These are phyloP conservation scores for Penicillium expansum DNA, from an alignment of 2,329 filamentous ascomycete species.

Conservation along the genomic window DNA sequence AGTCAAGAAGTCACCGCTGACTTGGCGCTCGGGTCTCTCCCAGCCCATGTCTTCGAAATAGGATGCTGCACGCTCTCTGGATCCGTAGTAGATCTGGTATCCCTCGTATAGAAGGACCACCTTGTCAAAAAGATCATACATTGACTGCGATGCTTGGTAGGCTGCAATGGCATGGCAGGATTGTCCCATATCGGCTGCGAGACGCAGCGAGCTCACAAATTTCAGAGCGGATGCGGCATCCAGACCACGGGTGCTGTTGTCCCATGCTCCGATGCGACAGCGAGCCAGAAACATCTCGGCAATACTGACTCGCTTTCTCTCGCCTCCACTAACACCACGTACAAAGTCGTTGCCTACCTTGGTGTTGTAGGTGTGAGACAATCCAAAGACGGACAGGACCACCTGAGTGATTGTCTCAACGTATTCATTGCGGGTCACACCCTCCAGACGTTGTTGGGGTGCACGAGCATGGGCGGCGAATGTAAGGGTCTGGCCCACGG, in stretches of 20 bases:
- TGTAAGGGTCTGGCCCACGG: slow-evolving; percentile 70
- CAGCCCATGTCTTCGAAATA: slow-evolving; percentile 70
- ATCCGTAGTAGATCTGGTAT: slow-evolving; percentile 70
- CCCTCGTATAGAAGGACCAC: slow-evolving; percentile 68
- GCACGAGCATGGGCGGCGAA: slow-evolving; percentile 66
- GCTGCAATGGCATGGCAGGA: slow-evolving; percentile 51
- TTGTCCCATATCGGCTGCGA: slow-evolving; percentile 45
- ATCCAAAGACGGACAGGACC: slow-evolving; percentile 37
- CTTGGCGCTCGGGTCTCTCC: slow-evolving; percentile 62
- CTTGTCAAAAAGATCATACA: slow-evolving; percentile 62
- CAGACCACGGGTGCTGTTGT: slow-evolving; percentile 46
- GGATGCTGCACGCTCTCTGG: slow-evolving; percentile 53
- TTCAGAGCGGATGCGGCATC: slow-evolving; percentile 53
- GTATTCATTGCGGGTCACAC: slow-evolving; percentile 32
- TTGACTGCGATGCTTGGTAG: slow-evolving; percentile 50
- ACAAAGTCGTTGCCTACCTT: slow-evolving; percentile 52
- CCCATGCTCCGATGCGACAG: slow-evolving; percentile 42
- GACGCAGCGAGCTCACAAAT: slow-evolving; percentile 50
- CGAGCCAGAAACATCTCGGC: slow-evolving; percentile 49
- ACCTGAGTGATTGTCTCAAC: slow-evolving; percentile 43
- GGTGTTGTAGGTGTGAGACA: slow-evolving; percentile 47
- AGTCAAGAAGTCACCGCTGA: slow-evolving; percentile 66
- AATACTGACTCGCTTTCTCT: slow-evolving; percentile 58
- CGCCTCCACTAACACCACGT: slow-evolving; percentile 58
- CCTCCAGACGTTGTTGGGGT: slow-evolving; percentile 26